Base-by-base conservation (phyloP, 257 asterid genomes). In the Dorcoceras hygrometricum region DNA sequence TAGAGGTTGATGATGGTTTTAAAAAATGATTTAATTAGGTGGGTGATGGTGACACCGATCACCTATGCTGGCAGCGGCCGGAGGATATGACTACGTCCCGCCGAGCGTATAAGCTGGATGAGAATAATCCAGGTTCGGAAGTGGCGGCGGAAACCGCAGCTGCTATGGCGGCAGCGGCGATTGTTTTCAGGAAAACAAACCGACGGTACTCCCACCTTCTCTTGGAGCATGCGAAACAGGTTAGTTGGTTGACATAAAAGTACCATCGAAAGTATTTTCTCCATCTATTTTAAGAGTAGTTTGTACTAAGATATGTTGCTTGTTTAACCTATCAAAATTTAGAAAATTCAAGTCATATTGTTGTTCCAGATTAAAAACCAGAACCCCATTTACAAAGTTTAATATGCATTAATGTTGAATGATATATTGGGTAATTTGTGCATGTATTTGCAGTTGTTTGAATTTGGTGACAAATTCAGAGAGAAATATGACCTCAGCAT, bases 81-180 rank as follows among this genome's bases (percentile, higher is more conserved):
- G 95, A 87, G 79, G 96, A 89, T 64, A 89, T 87, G 95, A 83
- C 95, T 4, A 87, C 96, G 12, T 89, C 96, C 12, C 82, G 93
- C 9, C 80, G 80, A 0, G 90, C 95, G 2, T 89, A 78, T 76
- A 89, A 83, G 76, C 75, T 87, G 48, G 95, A 87, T 54, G 87
- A 87, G 83, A 69, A 80, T 24, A 83, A 79, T 29, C 96, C 96
- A 0, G 96, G 96, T 2, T 74, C 95, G 0, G 96, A 87, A 14
- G 85, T 89, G 53, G 93, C 85, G 62, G 95, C 82, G 12, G 95
- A 89, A 78, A 87, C 92, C 0, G 90, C 95, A 2, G 95, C 96
- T 0, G 96, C 95, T 0, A 87, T 89, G 95, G 95, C 97, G 0
- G 96, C 97, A 0, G 95, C 96, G 4, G 68, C 97, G 4, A 82